phyloP scores from a whole-genome alignment of 1,284 basidiomycete species.

The Flammula alnicola region DNA sequence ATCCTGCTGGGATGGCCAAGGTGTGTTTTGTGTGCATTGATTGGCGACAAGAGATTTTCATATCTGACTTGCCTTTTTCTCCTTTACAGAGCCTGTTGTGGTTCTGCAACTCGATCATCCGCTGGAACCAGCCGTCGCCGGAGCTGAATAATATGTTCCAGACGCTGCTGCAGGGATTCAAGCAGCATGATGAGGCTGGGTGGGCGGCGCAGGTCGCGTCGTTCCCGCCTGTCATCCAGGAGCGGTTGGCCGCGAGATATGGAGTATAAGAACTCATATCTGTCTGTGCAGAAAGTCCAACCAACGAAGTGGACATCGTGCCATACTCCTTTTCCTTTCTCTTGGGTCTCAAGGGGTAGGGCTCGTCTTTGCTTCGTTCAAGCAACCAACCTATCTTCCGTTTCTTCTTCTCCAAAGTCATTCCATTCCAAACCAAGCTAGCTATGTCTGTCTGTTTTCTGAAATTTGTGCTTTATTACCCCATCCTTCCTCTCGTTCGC shows the following conservation, averaged over 20 bases:
- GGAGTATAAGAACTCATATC: constrained; percentile 55
- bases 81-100: constrained; percentile 80
- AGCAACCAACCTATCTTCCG: constrained; percentile 20
- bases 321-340: constrained; percentile 1
- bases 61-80: background rate
- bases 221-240: constrained; percentile 81
- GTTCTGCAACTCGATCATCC: constrained; percentile 97
- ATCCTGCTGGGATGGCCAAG: constrained; percentile 90
- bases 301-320: no score
- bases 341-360: background rate
- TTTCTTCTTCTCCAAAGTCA: constrained; percentile 10
- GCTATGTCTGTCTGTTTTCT: constrained; percentile 15
- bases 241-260: constrained; percentile 76
- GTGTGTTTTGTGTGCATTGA: constrained; percentile 45
- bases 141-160: constrained; percentile 93
- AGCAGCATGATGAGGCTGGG: constrained; percentile 78
- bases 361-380: constrained; percentile 16
- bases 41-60: background rate
- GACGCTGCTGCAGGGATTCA: constrained; percentile 82
- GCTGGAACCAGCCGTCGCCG: constrained; percentile 89
- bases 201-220: constrained; percentile 79
- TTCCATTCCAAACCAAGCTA: constrained; percentile 16
- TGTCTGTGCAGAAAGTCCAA: no score
- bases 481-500: constrained; percentile 17
- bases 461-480: constrained; percentile 26